A percentile compares a stretch with the other conserved stretches of the same genome.
Evolutionary conservation across 2,329 filamentous ascomycete genomes (phyloP).

Genomic region (Pseudocercospora vitis): DNA sequence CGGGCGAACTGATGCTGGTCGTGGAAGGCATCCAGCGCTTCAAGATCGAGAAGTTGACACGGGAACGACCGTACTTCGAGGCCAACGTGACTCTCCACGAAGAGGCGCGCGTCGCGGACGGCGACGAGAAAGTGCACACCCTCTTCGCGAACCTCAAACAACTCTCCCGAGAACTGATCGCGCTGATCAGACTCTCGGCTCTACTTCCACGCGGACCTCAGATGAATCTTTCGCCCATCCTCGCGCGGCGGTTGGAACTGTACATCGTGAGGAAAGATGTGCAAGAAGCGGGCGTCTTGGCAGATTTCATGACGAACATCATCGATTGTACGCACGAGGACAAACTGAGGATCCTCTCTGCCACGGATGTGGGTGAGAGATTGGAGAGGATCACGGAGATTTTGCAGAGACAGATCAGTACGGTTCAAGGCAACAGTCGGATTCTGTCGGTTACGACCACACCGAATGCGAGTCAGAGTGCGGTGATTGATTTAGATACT

Average conservation of each 20-base stretch:
- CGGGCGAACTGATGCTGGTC: slow-evolving; percentile 70
- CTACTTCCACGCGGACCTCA: slow-evolving; percentile 71
- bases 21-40: slow-evolving; percentile 84
- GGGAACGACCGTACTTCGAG: slow-evolving; percentile 84
- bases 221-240: slow-evolving; percentile 72
- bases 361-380: slow-evolving; percentile 73
- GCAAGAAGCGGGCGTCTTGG: slow-evolving; percentile 77
- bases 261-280: slow-evolving; percentile 83
- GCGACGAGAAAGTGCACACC: slow-evolving; percentile 62
- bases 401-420: slow-evolving; percentile 75
- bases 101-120: slow-evolving; percentile 52
- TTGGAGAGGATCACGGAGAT: slow-evolving; percentile 81
- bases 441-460: slow-evolving; percentile 73
- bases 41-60: slow-evolving; percentile 68
- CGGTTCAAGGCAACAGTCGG: slow-evolving; percentile 82
- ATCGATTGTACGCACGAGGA: slow-evolving; percentile 86
- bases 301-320: slow-evolving; percentile 96
- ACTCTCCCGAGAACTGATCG: slow-evolving; percentile 80
- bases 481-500: slow-evolving; percentile 46
- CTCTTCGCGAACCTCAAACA: slow-evolving; percentile 80
- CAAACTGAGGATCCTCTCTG: slow-evolving; percentile 81
- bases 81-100: slow-evolving; percentile 67
- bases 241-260: slow-evolving; percentile 80
- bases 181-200: slow-evolving; percentile 78
- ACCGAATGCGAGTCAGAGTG: slow-evolving; percentile 44